Base-by-base conservation (phyloP, 2,329 filamentous ascomycete genomes). In the Dryadomyces quercivorus region DNA sequence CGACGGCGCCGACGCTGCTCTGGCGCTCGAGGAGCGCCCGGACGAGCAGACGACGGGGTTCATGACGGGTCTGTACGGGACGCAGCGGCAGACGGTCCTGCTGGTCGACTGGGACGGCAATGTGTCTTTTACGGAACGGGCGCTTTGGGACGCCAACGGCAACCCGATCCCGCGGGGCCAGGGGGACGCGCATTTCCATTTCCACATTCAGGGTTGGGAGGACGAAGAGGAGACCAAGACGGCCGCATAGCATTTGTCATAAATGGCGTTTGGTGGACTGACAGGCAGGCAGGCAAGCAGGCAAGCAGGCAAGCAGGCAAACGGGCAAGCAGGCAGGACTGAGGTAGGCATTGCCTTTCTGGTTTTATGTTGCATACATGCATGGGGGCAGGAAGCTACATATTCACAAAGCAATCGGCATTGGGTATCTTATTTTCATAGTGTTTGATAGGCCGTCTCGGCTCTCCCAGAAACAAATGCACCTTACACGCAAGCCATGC, bases 31-130 rank as follows among this genome's bases (percentile, higher is more conserved):
- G 45, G 64, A 70, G 50, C 66, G 67, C 26, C 71, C 64, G 59
- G 54, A 72, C 66, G 56, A 52, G 54, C 58, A 61, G 21, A 56
- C 58, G 20, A 60, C 61, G 46, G 72, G 71, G 1, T 81, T 80
- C 59, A 75, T 77, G 63, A 77, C 73, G 5, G 81, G 81, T 1
- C 69, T 81, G 59, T 85, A 85, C 60, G 81, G 81, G 4, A 85
- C 81, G 5, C 81, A 85, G 66, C 69, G 81, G 42, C 81, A 85
- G 68, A 84, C 81, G 0, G 68, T 84, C 15, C 66, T 85, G 15
- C 66, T 84, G 47, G 76, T 84, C 7, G 80, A 82, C 60, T 81
- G 77, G 76, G 72, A 82, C 3, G 81, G 81, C 2, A 79, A 79
- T 40, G 77, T 82, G 18, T 77, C 74, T 0, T 81, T 78, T 61